Base-by-base conservation (phyloP, 1,139 yeast species). In the Lodderomyces metapsilosis region DNA sequence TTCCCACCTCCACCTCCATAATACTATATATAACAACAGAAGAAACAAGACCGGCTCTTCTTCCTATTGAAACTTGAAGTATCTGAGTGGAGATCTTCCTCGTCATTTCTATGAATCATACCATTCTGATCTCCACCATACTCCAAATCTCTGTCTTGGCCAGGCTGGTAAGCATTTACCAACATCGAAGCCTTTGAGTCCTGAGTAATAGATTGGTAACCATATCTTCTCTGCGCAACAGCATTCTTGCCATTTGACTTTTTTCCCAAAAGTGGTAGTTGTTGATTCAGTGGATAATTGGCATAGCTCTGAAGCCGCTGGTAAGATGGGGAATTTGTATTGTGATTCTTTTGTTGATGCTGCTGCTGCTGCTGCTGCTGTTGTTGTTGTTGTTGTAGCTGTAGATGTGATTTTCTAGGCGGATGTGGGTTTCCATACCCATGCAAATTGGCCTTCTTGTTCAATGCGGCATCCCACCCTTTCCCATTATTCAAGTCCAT, bases 381-480 rank as follows among this genome's bases (percentile, higher is more conserved):
- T 25, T 39, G 43, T 21, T 31, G 43, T 35, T 43, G 40, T 34
- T 30, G 22, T 12, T 31, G 21, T 38, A 21, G 32, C 32, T 40
- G 43, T 17, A 33, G 40, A 21, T 41, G 32, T 16, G 30, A 17
- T 5, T 24, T 38, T 27, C 24, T 27, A 25, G 84, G 81, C 17
- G 86, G 86, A 48, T 76, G 80, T 28, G 87, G 87, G 52, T 81
- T 81, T 4, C 88, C 88, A 58, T 85, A 85, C 10, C 94, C 94
- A 61, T 85, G 92, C 46, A 85, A 64, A 53, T 85, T 85, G 43
- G 92, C 88, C 60, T 84, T 85, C 58, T 84, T 85, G 59, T 84
- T 85, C 49, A 84, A 78, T 5, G 85, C 69, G 21, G 85, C 78
- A 63, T 85, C 94, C 92, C 92, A 85, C 33, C 94, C 94, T 57